A percentile compares a stretch with the other conserved stretches of the same genome.
phyloP scores from a whole-genome alignment of 371 early-diverging fungal species.

The Pancytospora philotis region DNA sequence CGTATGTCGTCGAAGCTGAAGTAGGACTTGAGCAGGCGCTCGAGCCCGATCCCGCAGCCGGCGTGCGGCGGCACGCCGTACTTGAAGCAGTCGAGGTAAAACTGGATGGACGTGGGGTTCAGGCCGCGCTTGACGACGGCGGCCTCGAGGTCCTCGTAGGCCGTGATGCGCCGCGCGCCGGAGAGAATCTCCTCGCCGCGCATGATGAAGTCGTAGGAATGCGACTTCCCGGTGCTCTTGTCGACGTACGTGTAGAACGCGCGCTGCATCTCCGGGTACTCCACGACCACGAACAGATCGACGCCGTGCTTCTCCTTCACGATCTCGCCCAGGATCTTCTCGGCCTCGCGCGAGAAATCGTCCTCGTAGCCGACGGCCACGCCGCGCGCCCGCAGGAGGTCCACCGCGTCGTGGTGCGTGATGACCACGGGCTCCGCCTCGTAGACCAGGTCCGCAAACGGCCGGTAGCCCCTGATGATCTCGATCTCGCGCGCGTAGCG shows the following conservation, averaged over 20 bases:
- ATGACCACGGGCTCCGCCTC: constrained; percentile 73
- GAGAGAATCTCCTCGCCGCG: constrained; percentile 97
- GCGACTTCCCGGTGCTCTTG: constrained; percentile 68
- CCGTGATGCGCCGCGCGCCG: constrained; percentile 96
- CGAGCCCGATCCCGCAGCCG: constrained; percentile 84
- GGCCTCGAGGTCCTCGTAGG: constrained; percentile 69
- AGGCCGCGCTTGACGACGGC: constrained; percentile 72
- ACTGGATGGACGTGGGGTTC: constrained; percentile 70
- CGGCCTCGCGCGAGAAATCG: constrained; percentile 70
- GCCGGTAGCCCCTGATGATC: constrained; percentile 75
- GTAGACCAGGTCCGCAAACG: constrained; percentile 76
- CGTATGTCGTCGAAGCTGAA: constrained; percentile 88
- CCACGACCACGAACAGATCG: constrained; percentile 95
- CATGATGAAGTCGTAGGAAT: constrained; percentile 99
- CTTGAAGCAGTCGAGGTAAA: constrained; percentile 91
- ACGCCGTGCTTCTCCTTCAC: constrained; percentile 84
- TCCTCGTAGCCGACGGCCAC: constrained; percentile 74
- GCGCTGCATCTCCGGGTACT: constrained; percentile 86
- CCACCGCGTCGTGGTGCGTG: constrained; percentile 75
- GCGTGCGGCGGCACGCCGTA: constrained; percentile 96
- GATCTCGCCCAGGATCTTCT: constrained; percentile 77
- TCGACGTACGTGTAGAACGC: constrained; percentile 97
- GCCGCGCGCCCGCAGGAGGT: constrained; percentile 72
- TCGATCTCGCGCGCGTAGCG: constrained; percentile 73
- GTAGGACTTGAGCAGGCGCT: constrained; percentile 92